Percentiles rank a stretch among this genome's conserved stretches.
These are phyloP conservation scores for Pseudocercospora musae DNA, from an alignment of 2,329 filamentous ascomycete genomes.

Conservation along the genomic window DNA sequence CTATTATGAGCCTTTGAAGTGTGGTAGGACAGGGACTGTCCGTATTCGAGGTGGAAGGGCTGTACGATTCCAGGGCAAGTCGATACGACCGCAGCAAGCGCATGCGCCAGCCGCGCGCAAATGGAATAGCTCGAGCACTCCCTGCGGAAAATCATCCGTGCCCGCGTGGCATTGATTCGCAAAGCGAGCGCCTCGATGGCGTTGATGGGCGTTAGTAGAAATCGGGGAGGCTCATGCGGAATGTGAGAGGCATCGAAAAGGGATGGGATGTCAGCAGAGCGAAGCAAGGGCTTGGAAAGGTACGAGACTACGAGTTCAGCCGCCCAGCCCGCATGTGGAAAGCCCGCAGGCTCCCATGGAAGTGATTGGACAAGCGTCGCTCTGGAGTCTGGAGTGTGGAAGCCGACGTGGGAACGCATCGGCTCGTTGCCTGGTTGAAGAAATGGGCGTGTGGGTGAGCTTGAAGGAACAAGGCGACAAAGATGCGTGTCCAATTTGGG, in stretches of 20 bases:
- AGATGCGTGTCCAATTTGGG: constrained; percentile 1
- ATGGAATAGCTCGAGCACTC: neutral
- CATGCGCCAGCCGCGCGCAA: constrained; percentile 6
- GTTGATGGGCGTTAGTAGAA: too few species aligned
- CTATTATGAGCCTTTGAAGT: too few species aligned
- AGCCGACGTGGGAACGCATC: constrained; percentile 11
- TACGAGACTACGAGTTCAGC: constrained; percentile 12
- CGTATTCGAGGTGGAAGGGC: neutral
- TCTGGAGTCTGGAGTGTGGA: constrained; percentile 2
- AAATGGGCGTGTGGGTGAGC: neutral
- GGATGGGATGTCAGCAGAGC: constrained; percentile 5
- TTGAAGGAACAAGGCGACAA: neutral
- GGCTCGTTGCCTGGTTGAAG: constrained; percentile 6
- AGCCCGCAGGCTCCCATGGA: neutral
- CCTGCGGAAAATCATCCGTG: constrained; percentile 6
- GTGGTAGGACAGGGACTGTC: too few species aligned
- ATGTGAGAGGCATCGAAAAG: neutral
- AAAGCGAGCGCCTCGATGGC: neutral
- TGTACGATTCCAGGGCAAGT: neutral
- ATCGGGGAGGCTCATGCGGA: too few species aligned
- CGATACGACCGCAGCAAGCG: constrained; percentile 5
- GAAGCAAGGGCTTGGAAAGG: constrained; percentile 12
- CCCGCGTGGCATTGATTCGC: constrained; percentile 7
- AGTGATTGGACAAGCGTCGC: constrained; percentile 8
- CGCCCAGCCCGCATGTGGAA: constrained; percentile 4